Evolutionary conservation across 176 grass and related monocot species (phyloP).

Genomic region (Alloteropsis semialata): DNA sequence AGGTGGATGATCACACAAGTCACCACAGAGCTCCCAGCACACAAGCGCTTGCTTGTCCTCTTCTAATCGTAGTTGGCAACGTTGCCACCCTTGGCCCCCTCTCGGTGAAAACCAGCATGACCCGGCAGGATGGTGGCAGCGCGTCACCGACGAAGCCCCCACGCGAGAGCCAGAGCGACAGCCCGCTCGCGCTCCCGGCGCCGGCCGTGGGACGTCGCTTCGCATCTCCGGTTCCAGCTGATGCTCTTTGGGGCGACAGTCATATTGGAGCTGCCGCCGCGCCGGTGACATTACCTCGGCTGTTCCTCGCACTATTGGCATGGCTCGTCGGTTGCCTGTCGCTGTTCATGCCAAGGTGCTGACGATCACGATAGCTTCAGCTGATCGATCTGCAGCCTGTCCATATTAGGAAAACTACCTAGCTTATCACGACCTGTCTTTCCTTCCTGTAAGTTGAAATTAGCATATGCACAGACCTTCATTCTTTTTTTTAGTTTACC

Average conservation of each 20-base stretch:
- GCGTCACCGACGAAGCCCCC: neutral
- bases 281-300: neutral
- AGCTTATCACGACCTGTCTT: too few species aligned
- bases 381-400: too few species aligned
- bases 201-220: neutral
- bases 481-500: conserved; percentile 12
- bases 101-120: neutral
- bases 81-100: too few species aligned
- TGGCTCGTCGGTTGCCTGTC: conserved; percentile 20
- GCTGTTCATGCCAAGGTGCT: neutral
- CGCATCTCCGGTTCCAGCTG: neutral
- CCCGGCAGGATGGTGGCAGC: neutral
- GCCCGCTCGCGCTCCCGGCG: neutral
- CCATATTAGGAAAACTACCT: too few species aligned
- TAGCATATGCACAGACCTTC: conserved; percentile 46
- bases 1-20: too few species aligned
- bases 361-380: neutral
- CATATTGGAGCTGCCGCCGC: neutral
- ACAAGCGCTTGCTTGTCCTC: too few species aligned
- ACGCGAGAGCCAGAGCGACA: neutral
- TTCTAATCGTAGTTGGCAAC: too few species aligned
- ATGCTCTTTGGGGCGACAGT: neutral
- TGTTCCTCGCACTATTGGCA: neutral
- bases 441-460: too few species aligned
- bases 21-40: too few species aligned